These are phyloP conservation scores for Podila epicladia DNA, from an alignment of 192 early-diverging fungal species.

Conservation along the genomic window DNA sequence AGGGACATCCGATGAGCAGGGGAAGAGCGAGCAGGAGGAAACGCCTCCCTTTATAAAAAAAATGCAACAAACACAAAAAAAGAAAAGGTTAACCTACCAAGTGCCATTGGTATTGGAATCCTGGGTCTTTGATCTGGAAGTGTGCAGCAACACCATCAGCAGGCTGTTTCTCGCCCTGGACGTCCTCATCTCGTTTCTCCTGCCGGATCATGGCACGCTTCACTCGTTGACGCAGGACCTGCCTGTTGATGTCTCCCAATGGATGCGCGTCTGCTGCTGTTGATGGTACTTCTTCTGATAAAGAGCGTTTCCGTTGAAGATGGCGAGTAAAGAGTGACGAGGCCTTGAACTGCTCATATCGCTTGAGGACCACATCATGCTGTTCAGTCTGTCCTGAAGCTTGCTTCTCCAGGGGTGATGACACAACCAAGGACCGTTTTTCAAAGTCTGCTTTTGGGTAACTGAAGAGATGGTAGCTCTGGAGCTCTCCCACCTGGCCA, in stretches of 20 bases:
- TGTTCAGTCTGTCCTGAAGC: neutral
- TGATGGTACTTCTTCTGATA: neutral
- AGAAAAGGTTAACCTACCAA: constrained; percentile 58
- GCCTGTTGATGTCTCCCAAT: constrained; percentile 48
- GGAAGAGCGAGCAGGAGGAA: too few species aligned
- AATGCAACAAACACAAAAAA: neutral
- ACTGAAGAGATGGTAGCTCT: constrained; percentile 72
- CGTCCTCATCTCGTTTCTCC: constrained; percentile 17
- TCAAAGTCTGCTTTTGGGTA: constrained; percentile 43
- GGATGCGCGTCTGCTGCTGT: neutral
- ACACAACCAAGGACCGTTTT: constrained; percentile 18
- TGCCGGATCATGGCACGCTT: constrained; percentile 29
- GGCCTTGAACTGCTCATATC: constrained; percentile 21
- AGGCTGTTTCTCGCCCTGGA: constrained; percentile 17
- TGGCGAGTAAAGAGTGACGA: constrained; percentile 12
- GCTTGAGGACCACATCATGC: constrained; percentile 52
- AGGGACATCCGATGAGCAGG: too few species aligned
- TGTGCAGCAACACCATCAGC: constrained; percentile 20
- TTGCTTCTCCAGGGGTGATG: too few species aligned
- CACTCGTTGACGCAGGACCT: constrained; percentile 39
- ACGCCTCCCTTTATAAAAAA: too few species aligned
- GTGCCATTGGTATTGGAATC: constrained; percentile 85
- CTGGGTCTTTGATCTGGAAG: constrained; percentile 77
- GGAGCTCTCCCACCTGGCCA: constrained; percentile 75
- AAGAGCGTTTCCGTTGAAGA: neutral